These are phyloP conservation scores for Blastobotrys indianensis DNA, from an alignment of 1,139 yeast genomes.

Conservation along the genomic window DNA sequence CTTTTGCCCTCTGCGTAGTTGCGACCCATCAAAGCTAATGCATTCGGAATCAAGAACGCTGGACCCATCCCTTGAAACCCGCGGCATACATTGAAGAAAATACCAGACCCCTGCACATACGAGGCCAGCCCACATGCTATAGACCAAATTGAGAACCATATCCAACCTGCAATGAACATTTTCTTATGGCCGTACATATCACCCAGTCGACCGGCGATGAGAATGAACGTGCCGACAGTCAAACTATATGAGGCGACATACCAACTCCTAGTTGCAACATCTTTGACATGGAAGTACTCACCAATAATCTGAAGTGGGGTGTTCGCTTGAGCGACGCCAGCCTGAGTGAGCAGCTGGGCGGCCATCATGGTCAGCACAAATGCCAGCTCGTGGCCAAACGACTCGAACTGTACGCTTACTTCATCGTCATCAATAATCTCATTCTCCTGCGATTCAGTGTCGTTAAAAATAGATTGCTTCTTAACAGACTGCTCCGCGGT, in stretches of 20 bases:
- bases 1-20: constrained; percentile 43
- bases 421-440: too few species aligned
- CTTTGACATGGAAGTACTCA: constrained; percentile 35
- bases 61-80: constrained; percentile 59
- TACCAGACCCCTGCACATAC: constrained; percentile 36
- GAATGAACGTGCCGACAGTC: constrained; percentile 57
- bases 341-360: constrained; percentile 48
- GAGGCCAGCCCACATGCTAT: constrained; percentile 46
- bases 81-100: constrained; percentile 47
- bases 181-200: constrained; percentile 55
- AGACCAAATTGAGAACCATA: constrained; percentile 46
- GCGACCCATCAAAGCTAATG: constrained; percentile 49
- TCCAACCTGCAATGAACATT: constrained; percentile 44
- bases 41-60: constrained; percentile 52
- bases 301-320: constrained; percentile 39
- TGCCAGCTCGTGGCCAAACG: constrained; percentile 20
- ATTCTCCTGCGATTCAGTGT: too few species aligned
- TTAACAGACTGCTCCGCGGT: too few species aligned
- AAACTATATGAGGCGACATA: constrained; percentile 53
- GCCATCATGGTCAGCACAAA: constrained; percentile 35
- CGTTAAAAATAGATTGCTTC: too few species aligned
- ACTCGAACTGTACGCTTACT: constrained; percentile 5
- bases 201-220: constrained; percentile 57
- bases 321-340: constrained; percentile 44
- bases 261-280: constrained; percentile 49